phyloP scores from a whole-genome alignment of 768 basidiomycete genomes.

The Russula foetens region DNA sequence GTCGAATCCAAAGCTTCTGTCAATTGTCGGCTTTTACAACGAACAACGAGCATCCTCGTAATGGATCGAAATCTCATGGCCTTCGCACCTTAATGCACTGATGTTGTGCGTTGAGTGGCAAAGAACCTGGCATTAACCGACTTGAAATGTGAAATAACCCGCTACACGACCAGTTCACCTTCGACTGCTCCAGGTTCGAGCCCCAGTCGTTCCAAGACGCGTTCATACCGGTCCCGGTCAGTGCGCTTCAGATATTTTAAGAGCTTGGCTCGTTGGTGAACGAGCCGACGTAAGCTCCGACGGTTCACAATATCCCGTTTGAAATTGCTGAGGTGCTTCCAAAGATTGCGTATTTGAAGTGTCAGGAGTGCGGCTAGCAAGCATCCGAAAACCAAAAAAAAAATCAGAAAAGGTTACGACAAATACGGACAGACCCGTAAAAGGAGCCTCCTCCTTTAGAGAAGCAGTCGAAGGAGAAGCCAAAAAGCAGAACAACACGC shows the following conservation, averaged over 20 bases:
- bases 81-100: too few species aligned
- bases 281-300: conserved; percentile 63
- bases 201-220: conserved; percentile 61
- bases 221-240: conserved; percentile 65
- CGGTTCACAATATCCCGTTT: conserved; percentile 73
- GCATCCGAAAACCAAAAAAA: neutral
- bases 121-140: conserved; percentile 22
- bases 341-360: conserved; percentile 74
- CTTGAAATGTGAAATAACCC: neutral
- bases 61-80: too few species aligned
- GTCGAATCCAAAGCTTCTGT: too few species aligned
- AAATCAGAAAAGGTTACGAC: neutral
- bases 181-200: conserved; percentile 76
- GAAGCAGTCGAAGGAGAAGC: too few species aligned
- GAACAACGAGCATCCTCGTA: too few species aligned
- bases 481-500: conserved; percentile 20
- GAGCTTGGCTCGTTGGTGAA: conserved; percentile 78
- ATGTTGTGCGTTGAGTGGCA: too few species aligned
- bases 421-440: too few species aligned
- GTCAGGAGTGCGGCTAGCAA: conserved; percentile 77
- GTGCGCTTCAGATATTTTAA: conserved; percentile 67
- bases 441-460: too few species aligned
- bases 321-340: conserved; percentile 59
- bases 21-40: too few species aligned
- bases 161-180: conserved; percentile 79